Base-by-base conservation (phyloP, 257 asterid species). In the Haberlea rhodopensis region DNA sequence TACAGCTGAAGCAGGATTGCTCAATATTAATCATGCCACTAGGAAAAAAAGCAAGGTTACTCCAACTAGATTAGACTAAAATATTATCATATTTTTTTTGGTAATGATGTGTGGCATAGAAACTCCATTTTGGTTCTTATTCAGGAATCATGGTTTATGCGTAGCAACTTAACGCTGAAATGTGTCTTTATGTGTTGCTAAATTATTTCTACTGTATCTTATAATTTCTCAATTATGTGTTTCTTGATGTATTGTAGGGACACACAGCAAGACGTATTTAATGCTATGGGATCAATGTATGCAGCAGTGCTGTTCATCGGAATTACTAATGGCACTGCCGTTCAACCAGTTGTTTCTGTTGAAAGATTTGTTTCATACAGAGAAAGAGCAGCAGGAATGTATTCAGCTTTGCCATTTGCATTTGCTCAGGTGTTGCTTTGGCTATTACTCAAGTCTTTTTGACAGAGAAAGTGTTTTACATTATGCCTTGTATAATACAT, bases 231-330 rank as follows among this genome's bases (percentile, higher is more conserved):
- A 8, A 43, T 43, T 43, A 16, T 0, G 5, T 43, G 20, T 43
- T 43, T 43, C 51, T 43, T 16, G 16, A 43, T 43, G 19, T 43
- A 5, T 43, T 43, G 51, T 18, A 43, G 51, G 51, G 51, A 43
- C 13, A 73, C 75, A 5, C 85, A 80, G 69, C 85, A 80, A 66
- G 82, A 80, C 69, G n/a, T 80, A 77, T 80, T 80, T 59, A 80
- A 80, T 65, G 85, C 85, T 49, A 74, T 80, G 85, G 85, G 85
- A 66, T 77, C 85, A 60, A 52, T 80, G 74, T 80, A 80, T 57
- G 62, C 71, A 13, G 85, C 85, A 19, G 85, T 80, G 63, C 54
- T 80, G 49, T 80, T 80, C 57, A 58, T 80, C 26, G 85, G 85
- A 61, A 34, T 80, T 60, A 80, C 85, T 31, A 80, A 80, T 71